Evolutionary conservation across 163 green algal genomes (phyloP).

Genomic region (Scenedesmus sp.): DNA sequence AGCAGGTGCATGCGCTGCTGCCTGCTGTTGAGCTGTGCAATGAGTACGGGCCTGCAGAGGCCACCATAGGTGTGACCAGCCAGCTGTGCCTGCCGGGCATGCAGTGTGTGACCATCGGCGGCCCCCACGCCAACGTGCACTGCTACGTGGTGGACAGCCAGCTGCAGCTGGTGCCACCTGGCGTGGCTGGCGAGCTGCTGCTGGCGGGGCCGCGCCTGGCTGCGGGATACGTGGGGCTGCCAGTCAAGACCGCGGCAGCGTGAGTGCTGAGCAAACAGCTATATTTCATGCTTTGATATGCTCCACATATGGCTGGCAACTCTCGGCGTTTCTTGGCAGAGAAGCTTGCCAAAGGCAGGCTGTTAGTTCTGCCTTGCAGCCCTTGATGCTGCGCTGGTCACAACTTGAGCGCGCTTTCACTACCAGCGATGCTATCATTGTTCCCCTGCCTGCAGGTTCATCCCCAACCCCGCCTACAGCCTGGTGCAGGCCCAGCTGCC

Average conservation of each 20-base stretch:
- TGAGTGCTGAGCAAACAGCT: slow-evolving; percentile 37
- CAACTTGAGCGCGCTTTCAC: too few species aligned
- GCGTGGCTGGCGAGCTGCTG: slow-evolving; percentile 60
- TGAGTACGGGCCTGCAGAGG: slow-evolving; percentile 76
- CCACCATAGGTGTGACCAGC: slow-evolving; percentile 45
- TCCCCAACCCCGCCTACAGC: too few species aligned
- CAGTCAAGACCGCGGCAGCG: not conserved
- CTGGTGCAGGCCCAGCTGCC: not conserved
- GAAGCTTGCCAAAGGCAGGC: not conserved
- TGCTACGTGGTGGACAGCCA: slow-evolving; percentile 34
- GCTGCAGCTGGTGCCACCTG: slow-evolving; percentile 49
- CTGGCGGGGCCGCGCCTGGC: not conserved
- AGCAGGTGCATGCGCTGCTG: too few species aligned
- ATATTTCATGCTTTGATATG: too few species aligned
- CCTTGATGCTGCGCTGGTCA: too few species aligned
- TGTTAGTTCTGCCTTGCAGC: too few species aligned
- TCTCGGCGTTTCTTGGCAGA: too few species aligned
- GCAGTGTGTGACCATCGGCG: not conserved
- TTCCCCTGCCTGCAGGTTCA: too few species aligned
- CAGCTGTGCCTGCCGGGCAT: too few species aligned
- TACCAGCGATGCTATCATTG: too few species aligned
- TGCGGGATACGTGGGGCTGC: slow-evolving; percentile 42
- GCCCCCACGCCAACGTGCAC: slow-evolving; percentile 44
- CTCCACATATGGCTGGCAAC: too few species aligned
- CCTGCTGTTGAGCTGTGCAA: slow-evolving; percentile 41